Evolutionary conservation across 2,329 filamentous ascomycete species (phyloP).

Genomic region (Pseudocercospora musae): DNA sequence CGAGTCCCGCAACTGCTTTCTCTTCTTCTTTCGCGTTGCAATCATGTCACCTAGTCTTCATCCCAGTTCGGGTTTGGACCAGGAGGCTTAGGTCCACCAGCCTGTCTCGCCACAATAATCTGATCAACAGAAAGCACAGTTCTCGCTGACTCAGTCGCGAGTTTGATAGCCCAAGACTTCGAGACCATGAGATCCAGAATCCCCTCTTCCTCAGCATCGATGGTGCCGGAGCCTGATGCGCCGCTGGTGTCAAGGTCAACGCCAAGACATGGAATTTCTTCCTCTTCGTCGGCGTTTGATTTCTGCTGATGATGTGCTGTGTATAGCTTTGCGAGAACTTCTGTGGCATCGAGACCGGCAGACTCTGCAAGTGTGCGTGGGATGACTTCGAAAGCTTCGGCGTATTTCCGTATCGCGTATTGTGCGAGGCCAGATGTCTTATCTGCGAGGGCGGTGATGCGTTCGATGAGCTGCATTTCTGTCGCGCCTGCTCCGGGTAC

Average conservation of each 20-base stretch:
- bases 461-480: slow-evolving; percentile 89
- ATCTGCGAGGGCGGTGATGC: slow-evolving; percentile 85
- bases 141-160: slow-evolving; percentile 90
- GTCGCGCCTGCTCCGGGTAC: slow-evolving; percentile 93
- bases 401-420: slow-evolving; percentile 96
- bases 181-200: slow-evolving; percentile 89
- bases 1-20: too few species aligned
- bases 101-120: slow-evolving; percentile 97
- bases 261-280: slow-evolving; percentile 83
- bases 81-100: slow-evolving; percentile 93
- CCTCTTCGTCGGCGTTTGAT: slow-evolving; percentile 51
- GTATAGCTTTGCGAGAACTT: slow-evolving; percentile 87
- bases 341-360: slow-evolving; percentile 93
- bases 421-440: slow-evolving; percentile 90
- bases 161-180: slow-evolving; percentile 95
- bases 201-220: slow-evolving; percentile 82
- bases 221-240: slow-evolving; percentile 74
- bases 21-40: too few species aligned
- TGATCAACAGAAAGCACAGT: slow-evolving; percentile 96
- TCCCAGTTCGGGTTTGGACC: slow-evolving; percentile 83
- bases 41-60: slow-evolving; percentile 47
- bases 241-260: slow-evolving; percentile 92
- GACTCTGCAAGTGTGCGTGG: slow-evolving; percentile 92
- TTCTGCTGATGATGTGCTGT: slow-evolving; percentile 64
- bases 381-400: slow-evolving; percentile 95